phyloP scores from a whole-genome alignment of 2,329 filamentous ascomycete genomes.

The Leptodontidium sp. region DNA sequence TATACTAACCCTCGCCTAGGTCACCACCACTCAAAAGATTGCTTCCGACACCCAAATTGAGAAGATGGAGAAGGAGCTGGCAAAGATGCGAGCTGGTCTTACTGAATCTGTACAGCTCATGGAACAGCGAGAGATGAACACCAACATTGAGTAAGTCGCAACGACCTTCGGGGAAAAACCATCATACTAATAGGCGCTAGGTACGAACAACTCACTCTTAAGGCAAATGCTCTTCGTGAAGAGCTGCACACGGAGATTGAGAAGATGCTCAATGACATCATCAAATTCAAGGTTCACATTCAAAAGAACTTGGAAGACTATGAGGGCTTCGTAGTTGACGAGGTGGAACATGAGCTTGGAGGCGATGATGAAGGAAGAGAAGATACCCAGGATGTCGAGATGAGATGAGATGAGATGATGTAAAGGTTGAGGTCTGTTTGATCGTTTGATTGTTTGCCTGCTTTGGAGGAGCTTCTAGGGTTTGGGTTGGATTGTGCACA shows the following conservation, averaged over 20 bases:
- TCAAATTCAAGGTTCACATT: constrained; percentile 98
- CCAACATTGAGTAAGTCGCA: constrained; percentile 82
- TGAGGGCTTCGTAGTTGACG: constrained; percentile 90
- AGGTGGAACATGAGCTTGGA: constrained; percentile 87
- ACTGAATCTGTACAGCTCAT: constrained; percentile 89
- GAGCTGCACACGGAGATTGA: constrained; percentile 98
- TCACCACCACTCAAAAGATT: constrained; percentile 85
- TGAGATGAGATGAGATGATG: constrained; percentile 40
- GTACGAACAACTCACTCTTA: constrained; percentile 90
- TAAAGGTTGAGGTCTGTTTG: neutral
- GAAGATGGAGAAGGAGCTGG: constrained; percentile 98
- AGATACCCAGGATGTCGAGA: constrained; percentile 61
- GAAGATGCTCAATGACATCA: constrained; percentile 94
- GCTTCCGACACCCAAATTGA: constrained; percentile 94
- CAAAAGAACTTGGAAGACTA: constrained; percentile 94
- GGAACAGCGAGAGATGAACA: constrained; percentile 96
- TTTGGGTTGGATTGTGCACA: neutral
- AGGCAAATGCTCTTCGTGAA: constrained; percentile 85
- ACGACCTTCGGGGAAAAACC: neutral
- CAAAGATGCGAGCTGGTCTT: constrained; percentile 85
- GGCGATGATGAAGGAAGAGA: constrained; percentile 63
- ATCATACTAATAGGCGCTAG: constrained; percentile 53
- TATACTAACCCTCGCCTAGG: constrained; percentile 41
- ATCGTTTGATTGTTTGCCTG: neutral
- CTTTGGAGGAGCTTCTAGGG: neutral